Conservation (phyloP, 164 flowering plant genomes). For the Stephania cephalantha region DNA sequence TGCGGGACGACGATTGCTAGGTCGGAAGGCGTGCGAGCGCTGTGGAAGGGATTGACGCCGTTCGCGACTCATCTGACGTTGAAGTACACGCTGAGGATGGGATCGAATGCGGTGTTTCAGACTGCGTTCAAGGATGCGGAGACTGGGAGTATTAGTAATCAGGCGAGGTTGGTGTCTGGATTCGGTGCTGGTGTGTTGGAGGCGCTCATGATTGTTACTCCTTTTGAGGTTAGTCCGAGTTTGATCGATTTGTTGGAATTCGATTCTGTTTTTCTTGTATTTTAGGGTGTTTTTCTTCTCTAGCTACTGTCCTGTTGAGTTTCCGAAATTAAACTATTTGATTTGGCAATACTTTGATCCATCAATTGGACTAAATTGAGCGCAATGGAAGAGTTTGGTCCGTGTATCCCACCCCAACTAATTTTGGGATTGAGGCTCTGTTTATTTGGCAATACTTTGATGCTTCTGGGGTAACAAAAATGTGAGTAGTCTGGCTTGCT, state of each 20-base stretch:
- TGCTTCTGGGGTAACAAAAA: too few relatives aligned
- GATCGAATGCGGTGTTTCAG: constrained; percentile 87
- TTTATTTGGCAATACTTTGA: too few relatives aligned
- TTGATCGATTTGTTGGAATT: not conserved
- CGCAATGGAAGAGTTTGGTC: too few relatives aligned
- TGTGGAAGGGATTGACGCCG: constrained; percentile 97
- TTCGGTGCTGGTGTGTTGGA: constrained; percentile 97
- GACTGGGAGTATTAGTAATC: constrained; percentile 62
- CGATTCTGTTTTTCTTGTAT: not conserved
- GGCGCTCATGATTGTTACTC: constrained; percentile 89
- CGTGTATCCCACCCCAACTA: too few relatives aligned
- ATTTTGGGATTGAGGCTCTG: too few relatives aligned
- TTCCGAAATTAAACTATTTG: not conserved
- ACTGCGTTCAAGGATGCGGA: constrained; percentile 62
- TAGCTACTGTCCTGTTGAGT: not conserved
- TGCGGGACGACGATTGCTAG: constrained; percentile 62
- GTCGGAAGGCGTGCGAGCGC: constrained; percentile 83
- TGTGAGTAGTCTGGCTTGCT: too few relatives aligned
- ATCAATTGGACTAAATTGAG: too few relatives aligned
- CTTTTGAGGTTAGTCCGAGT: constrained; percentile 60
- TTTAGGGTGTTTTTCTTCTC: not conserved
- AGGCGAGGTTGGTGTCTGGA: constrained; percentile 58
- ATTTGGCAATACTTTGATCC: not conserved
- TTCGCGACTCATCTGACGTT: constrained; percentile 92
- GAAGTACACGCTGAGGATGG: constrained; percentile 91